Evolutionary conservation across 2,329 filamentous ascomycete species (phyloP), one percentile per base, ranked within the genome.

Genomic region (Cladorrhinum sp.): DNA sequence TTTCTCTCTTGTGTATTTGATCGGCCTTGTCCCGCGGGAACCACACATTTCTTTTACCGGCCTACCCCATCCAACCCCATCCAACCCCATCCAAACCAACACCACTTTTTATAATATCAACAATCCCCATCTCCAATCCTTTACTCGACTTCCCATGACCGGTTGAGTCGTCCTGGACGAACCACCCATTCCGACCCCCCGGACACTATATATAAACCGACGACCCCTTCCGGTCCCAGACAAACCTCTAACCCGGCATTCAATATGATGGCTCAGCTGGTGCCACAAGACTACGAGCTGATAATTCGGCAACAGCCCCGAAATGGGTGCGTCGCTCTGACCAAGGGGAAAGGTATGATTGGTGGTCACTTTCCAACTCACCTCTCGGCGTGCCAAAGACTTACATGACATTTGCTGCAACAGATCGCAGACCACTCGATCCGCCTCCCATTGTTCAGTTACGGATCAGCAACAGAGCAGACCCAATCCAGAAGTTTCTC

Each of bases 401-500:
- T 57, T 52, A 30, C 18, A 23, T 21, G 42, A 33, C 54, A 21
- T 46, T 28, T 14, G n/a, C 23, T 14, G n/a, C 23, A 61, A 58
- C 67, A 90, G 89, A 91, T 70, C 87, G 92, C 67, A 96, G 96
- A 74, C 91, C 92, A 7, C 86, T 96, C 69, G 92, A 96, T 72
- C 92, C 93, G 56, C 92, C 92, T 12, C 92, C 92, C 48, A 90
- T 96, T 68, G 79, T 96, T 51, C 87, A 94, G 75, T 81, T 96
- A 52, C 73, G 83, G 58, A 77, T 82, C 59, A 76, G 75, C 59
- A 69, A 72, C 33, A 73, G 75, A 54, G 74, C 74, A 55, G 81
- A 85, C 62, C 78, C 79, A 1, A 71, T 75, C 58, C 77, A 79
- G 53, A 75, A 78, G 63, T 81, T 77, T 60, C 73, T 83, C 52